Evolutionary conservation across 2,329 filamentous ascomycete species (phyloP), one percentile per base, ranked within the genome.

Genomic region (Graphilbum ipis-grandicollis): DNA sequence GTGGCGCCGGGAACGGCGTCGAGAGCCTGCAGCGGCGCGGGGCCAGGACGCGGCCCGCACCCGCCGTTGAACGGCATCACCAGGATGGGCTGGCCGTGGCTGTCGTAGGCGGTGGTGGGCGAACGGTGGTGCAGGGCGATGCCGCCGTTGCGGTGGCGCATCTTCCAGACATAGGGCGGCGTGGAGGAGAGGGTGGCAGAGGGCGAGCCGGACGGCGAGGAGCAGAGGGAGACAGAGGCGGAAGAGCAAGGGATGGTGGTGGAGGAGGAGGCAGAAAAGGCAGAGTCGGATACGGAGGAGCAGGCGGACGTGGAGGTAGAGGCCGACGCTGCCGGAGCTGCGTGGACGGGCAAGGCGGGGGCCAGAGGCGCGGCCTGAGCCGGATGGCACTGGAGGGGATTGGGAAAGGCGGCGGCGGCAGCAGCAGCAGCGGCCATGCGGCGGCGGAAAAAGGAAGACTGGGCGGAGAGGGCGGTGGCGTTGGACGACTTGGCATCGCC

Each of bases 31-130:
- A n/a, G n/a, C n/a, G 7, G 37, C n/a, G 12, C 13, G 10, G 38
- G 38, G 5, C 21, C 29, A 12, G 38, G 33, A 4, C 41, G 41
- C 19, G 38, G 38, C 2, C 41, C 41, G 15, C 28, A 36, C 14
- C 33, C 36, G 8, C 41, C 41, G 29, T 43, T 43, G 29, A 43
- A 43, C 2, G 38, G 41, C 25, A 40, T 34, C 12, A 29, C n/a
- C 15, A 35, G 29, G 13, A 39, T 21, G 5, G 31, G 19, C 14
- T 15, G 17, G 33, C 41, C 39, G 12, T 25, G 15, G 32, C 28
- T 21, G 33, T 37, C 32, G 13, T 29, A 23, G 12, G 34, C 14
- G 2, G 33, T 28, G 9, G 30, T 37, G 14, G 38, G 30, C 9
- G 37, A 34, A 17, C 31, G 31, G 33, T 36, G 37, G 22, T 33